These are phyloP conservation scores for Sutorius eximius DNA, from an alignment of 1,284 basidiomycete genomes.

Conservation along the genomic window DNA sequence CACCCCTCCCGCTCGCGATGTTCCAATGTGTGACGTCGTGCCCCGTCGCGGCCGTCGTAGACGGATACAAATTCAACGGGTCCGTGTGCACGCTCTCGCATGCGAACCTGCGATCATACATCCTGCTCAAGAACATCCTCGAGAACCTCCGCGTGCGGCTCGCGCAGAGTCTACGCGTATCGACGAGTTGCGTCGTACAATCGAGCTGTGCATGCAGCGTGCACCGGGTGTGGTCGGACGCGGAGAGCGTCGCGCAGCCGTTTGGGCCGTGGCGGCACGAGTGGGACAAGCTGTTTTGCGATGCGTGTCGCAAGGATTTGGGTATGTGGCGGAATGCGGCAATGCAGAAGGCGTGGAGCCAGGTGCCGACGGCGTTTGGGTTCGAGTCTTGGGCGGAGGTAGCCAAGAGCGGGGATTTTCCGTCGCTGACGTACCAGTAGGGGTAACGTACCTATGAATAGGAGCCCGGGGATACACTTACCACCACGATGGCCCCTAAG, in stretches of 20 bases:
- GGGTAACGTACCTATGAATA: no score
- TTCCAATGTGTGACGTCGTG: conserved; percentile 10
- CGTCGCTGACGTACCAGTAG: background rate
- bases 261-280: conserved; percentile 14
- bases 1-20: conserved; percentile 17
- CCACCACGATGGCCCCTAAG: no score
- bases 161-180: background rate
- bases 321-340: background rate
- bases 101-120: conserved; percentile 9
- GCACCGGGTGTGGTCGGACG: conserved; percentile 10
- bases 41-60: conserved; percentile 2
- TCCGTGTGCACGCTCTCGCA: background rate
- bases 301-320: conserved; percentile 5
- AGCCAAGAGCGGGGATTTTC: background rate
- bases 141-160: background rate
- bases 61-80: conserved; percentile 10
- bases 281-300: conserved; percentile 21
- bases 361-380: conserved; percentile 12
- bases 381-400: conserved; percentile 14
- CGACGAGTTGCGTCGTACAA: conserved; percentile 4
- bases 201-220: conserved; percentile 2
- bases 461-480: no score
- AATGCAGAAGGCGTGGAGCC: conserved; percentile 12
- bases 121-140: conserved; percentile 6
- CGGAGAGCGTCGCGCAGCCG: conserved; percentile 1